Conservation (phyloP, 2,329 filamentous ascomycete genomes). For the Xylaria sp. region DNA sequence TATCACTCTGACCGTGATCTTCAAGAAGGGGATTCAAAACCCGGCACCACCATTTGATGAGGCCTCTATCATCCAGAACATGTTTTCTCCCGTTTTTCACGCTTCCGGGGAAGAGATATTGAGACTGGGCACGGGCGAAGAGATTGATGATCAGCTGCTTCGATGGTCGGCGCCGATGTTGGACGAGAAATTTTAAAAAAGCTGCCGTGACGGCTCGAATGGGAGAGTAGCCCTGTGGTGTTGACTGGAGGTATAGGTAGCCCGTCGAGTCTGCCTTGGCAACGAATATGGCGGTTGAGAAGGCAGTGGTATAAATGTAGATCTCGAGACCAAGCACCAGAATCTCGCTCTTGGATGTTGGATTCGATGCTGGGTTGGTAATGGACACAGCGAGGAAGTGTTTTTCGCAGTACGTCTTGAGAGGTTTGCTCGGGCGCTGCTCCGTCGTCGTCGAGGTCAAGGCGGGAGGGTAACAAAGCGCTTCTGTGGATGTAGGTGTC, state of each 20-base stretch:
- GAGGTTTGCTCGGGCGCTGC: conserved; percentile 46
- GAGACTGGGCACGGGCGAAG: conserved; percentile 88
- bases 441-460: conserved; percentile 44
- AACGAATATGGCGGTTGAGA: conserved; percentile 87
- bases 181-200: conserved; percentile 78
- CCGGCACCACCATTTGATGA: conserved; percentile 96
- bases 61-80: conserved; percentile 84
- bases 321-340: conserved; percentile 86
- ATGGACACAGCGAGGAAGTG: conserved; percentile 71
- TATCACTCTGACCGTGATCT: conserved; percentile 45
- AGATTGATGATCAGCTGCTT: conserved; percentile 81
- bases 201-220: conserved; percentile 74
- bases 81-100: conserved; percentile 86
- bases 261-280: conserved; percentile 98
- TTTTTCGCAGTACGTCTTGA: conserved; percentile 78
- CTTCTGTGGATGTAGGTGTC: conserved; percentile 72
- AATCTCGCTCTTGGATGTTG: conserved; percentile 52
- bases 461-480: conserved; percentile 81
- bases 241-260: conserved; percentile 71
- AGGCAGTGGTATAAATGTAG: conserved; percentile 81
- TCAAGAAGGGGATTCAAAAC: conserved; percentile 79
- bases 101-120: conserved; percentile 94
- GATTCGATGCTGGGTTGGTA: conserved; percentile 34
- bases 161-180: conserved; percentile 66
- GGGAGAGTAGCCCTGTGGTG: conserved; percentile 72